Evolutionary conservation across 148 eudicot species (phyloP).

Genomic region (Silene uniflora): DNA sequence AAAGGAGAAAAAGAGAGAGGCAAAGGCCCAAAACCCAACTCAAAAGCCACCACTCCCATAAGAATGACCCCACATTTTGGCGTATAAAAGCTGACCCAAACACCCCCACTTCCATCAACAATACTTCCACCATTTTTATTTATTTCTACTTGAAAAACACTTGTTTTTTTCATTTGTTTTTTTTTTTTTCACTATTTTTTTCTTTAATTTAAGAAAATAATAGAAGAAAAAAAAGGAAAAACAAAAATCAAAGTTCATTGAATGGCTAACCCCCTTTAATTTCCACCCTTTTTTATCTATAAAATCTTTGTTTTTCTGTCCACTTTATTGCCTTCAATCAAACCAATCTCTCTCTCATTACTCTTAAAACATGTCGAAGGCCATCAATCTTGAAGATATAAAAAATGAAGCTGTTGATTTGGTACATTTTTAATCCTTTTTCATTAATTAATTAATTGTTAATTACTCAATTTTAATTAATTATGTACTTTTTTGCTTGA

Average conservation of each 20-base stretch:
- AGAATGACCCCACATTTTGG: background rate
- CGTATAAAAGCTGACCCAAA: background rate
- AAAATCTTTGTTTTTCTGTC: background rate
- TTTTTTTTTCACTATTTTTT: background rate
- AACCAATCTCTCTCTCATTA: background rate
- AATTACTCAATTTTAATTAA: background rate
- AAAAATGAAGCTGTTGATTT: slow-evolving; percentile 91
- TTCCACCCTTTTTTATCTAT: slow-evolving; percentile 8
- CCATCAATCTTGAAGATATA: slow-evolving; percentile 61
- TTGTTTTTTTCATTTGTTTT: background rate
- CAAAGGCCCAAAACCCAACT: background rate
- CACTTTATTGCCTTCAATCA: background rate
- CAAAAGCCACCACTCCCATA: background rate
- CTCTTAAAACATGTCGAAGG: slow-evolving; percentile 26
- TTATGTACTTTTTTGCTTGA: background rate
- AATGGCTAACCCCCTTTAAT: slow-evolving; percentile 22
- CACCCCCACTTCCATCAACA: slow-evolving; percentile 6
- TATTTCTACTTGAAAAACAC: too few relatives aligned
- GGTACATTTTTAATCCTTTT: slow-evolving; percentile 33
- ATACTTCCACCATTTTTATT: background rate
- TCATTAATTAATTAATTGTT: background rate
- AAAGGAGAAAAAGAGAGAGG: background rate
- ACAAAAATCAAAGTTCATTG: slow-evolving; percentile 24
- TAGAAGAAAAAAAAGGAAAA: background rate
- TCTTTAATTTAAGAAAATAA: background rate